A percentile compares a stretch with the other conserved stretches of the same genome.
Evolutionary conservation across 441 rosid genomes (phyloP).

Genomic region (Adansonia grandidieri): DNA sequence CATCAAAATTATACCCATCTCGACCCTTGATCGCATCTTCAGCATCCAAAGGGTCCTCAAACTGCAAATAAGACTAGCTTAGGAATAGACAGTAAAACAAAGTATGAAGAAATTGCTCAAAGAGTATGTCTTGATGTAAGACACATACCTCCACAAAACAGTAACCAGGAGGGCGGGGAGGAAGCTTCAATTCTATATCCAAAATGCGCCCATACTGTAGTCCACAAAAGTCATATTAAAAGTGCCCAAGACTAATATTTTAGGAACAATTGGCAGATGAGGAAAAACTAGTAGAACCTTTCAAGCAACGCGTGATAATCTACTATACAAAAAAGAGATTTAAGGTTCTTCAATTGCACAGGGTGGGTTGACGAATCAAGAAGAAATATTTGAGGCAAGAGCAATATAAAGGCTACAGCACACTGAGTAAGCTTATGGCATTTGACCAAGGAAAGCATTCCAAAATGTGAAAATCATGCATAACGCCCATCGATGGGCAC

Average conservation of each 20-base stretch:
- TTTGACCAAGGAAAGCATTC: background rate
- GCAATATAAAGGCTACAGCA: background rate
- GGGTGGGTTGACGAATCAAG: background rate
- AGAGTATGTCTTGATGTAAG: background rate
- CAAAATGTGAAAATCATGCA: background rate
- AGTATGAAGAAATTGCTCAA: background rate
- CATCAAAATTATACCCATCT: conserved; percentile 59
- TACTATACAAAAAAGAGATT: background rate
- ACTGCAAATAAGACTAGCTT: conserved; percentile 31
- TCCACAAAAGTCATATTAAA: background rate
- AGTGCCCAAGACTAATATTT: background rate
- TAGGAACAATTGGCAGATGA: background rate
- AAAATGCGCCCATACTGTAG: conserved; percentile 48
- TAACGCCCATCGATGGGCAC: background rate
- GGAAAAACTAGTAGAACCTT: too few species aligned
- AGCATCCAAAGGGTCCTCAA: conserved; percentile 50
- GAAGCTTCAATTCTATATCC: conserved; percentile 53
- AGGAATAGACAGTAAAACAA: background rate
- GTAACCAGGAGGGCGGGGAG: conserved; percentile 49
- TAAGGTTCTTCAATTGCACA: background rate
- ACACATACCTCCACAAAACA: conserved; percentile 48
- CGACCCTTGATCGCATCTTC: conserved; percentile 53
- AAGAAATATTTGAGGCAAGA: background rate
- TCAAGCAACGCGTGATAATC: background rate
- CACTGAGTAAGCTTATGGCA: background rate